phyloP scores from a whole-genome alignment of 2,329 filamentous ascomycete species.

The Aurifilum marmelostoma region DNA sequence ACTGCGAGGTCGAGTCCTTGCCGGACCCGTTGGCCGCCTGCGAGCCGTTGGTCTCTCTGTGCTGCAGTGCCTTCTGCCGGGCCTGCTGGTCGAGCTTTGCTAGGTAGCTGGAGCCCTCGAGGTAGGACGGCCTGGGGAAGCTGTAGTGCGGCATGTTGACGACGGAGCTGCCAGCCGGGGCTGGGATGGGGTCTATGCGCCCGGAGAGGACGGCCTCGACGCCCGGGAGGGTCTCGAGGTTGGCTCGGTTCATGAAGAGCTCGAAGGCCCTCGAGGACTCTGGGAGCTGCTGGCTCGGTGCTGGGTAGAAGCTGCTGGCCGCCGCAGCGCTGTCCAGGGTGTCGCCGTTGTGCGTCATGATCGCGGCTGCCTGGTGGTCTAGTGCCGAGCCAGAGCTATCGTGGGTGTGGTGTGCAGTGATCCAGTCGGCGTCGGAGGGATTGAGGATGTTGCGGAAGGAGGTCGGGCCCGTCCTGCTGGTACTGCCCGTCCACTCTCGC shows the following conservation, averaged over 20 bases:
- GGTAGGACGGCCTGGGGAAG: slow-evolving; percentile 86
- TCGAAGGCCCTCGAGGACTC: slow-evolving; percentile 59
- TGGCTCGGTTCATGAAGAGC: slow-evolving; percentile 44
- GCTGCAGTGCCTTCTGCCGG: slow-evolving; percentile 59
- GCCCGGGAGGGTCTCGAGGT: slow-evolving; percentile 33
- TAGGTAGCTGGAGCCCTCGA: slow-evolving; percentile 77
- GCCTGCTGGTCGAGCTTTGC: slow-evolving; percentile 73
- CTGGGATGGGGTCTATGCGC: slow-evolving; percentile 14
- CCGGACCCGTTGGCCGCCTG: slow-evolving; percentile 49
- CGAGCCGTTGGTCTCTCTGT: slow-evolving; percentile 50
- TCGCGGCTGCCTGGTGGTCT: neutral
- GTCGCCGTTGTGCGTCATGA: slow-evolving; percentile 36
- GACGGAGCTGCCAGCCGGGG: slow-evolving; percentile 28
- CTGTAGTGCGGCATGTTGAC: slow-evolving; percentile 38
- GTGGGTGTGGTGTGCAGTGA: slow-evolving; percentile 3
- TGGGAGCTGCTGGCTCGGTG: slow-evolving; percentile 43
- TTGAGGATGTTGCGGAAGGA: slow-evolving; percentile 61
- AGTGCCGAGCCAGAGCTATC: neutral
- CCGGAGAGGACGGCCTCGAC: slow-evolving; percentile 31
- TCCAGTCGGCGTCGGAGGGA: slow-evolving; percentile 43
- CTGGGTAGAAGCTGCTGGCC: slow-evolving; percentile 31
- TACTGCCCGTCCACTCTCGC: slow-evolving; percentile 41
- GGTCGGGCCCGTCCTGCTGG: slow-evolving; percentile 32
- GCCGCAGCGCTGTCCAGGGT: slow-evolving; percentile 33
- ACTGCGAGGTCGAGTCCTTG: slow-evolving; percentile 56